Evolutionary conservation across 2,329 filamentous ascomycete genomes (phyloP).

Genomic region (Tolypocladium nubicola): DNA sequence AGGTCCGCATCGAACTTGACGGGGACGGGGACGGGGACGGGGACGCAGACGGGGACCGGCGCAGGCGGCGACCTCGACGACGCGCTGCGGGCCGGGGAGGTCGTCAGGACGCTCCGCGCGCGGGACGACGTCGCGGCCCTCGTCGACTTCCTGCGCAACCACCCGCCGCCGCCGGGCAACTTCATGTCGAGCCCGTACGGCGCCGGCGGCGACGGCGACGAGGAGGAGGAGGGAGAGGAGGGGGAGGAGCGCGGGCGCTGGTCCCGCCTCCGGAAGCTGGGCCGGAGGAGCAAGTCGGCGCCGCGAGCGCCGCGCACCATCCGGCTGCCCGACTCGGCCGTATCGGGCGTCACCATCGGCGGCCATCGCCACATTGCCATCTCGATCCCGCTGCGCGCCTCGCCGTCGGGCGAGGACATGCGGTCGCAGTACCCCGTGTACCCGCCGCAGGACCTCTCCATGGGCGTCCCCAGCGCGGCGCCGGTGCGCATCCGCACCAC

Average conservation of each 20-base stretch:
- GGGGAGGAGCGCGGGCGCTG: slow-evolving; percentile 25
- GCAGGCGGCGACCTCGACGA: slow-evolving; percentile 1
- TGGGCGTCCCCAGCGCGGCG: slow-evolving; percentile 2
- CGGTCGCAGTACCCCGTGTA: slow-evolving; percentile 24
- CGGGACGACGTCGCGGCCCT: slow-evolving; percentile 23
- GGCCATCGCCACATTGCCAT: slow-evolving; percentile 51
- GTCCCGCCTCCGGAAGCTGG: slow-evolving; percentile 30
- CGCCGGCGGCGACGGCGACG: slow-evolving; percentile 13
- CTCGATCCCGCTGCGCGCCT: slow-evolving; percentile 44
- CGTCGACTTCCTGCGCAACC: slow-evolving; percentile 38
- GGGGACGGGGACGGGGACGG: background rate
- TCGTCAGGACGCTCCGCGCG: slow-evolving; percentile 7
- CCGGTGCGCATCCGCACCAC: slow-evolving; percentile 19
- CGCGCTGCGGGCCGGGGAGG: slow-evolving; percentile 1
- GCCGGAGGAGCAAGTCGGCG: slow-evolving; percentile 23
- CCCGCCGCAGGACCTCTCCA: slow-evolving; percentile 8
- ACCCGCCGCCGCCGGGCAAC: slow-evolving; percentile 37
- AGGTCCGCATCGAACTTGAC: background rate
- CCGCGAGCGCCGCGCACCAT: slow-evolving; percentile 19
- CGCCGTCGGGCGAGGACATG: slow-evolving; percentile 25
- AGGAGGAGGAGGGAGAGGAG: background rate
- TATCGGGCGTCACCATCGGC: slow-evolving; percentile 40
- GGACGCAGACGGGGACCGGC: background rate
- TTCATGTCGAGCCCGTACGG: slow-evolving; percentile 35
- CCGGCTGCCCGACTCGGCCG: slow-evolving; percentile 42